Base-by-base conservation (phyloP, 768 basidiomycete genomes). In the Suillus plorans region DNA sequence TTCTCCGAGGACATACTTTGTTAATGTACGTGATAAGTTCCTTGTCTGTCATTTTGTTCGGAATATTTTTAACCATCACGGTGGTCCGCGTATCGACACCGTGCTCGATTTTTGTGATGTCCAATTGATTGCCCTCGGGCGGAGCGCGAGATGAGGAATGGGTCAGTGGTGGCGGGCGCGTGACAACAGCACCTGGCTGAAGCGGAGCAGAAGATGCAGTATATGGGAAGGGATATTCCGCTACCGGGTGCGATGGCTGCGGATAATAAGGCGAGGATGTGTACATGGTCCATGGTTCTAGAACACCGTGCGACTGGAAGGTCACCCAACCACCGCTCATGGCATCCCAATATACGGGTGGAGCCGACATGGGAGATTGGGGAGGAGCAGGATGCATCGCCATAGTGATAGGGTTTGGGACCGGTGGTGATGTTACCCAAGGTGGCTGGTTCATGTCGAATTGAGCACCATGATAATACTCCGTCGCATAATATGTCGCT, bases 41-140 rank as follows among this genome's bases (percentile, higher is more conserved):
- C 70, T 80, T 83, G 76, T 92, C 90, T 66, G 82, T 89, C 90
- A 93, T 92, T 76, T 95, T 94, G 78, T 95, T 96, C 3, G 94
- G 94, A 53, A 96, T 92, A 71, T 96, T 96, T 78, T 95, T 94
- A 67, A 92, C 87, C 91, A 93, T 94, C 57, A 94, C 88, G 36
- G 93, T 94, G 41, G 92, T 92, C 39, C 93, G 82, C 42, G 89
- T 92, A 69, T 94, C 92, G 64, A 82, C 75, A 5, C 94, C 94
- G 37, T 83, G 84, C 74, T 90, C 91, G 69, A 96, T 95, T 64
- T 82, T 82, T 50, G 79, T 81, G 14, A 94, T 75, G 74, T 92
- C 88, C 34, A 96, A 74, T 69, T 82, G 81, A 70, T 90, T 89
- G 66, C 81, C 78, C 70, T 82, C 82, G 41, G 76, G 68, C 55